Conservation (phyloP, 352 stramenopile species). For the Phytophthora agathidicida region DNA sequence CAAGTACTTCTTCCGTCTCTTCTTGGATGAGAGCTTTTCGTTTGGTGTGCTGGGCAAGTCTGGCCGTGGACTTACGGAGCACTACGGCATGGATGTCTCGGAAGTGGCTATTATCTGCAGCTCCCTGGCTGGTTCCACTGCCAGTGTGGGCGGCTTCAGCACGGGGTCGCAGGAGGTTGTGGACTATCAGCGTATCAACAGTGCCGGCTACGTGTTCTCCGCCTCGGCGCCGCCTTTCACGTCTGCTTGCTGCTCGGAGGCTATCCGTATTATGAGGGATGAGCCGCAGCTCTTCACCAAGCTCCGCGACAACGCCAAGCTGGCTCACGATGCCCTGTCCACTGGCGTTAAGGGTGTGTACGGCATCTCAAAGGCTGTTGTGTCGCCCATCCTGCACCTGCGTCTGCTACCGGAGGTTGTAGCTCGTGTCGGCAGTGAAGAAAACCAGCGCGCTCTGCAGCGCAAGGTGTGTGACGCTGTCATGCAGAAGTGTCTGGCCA, state of each 20-base stretch:
- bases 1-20: conserved; percentile 87
- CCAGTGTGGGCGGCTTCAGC: conserved; percentile 96
- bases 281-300: conserved; percentile 78
- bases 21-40: conserved; percentile 91
- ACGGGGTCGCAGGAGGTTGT: conserved; percentile 97
- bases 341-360: conserved; percentile 45
- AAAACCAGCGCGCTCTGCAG: conserved; percentile 55
- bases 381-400: conserved; percentile 79
- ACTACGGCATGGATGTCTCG: conserved; percentile 75
- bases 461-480: conserved; percentile 68
- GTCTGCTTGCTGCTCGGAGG: conserved; percentile 84
- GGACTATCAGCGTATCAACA: conserved; percentile 98
- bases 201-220: conserved; percentile 98
- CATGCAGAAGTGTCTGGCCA: conserved; percentile 64
- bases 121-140: conserved; percentile 93
- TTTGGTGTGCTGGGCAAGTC: conserved; percentile 96
- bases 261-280: conserved; percentile 85
- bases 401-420: conserved; percentile 57
- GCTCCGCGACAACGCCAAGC: conserved; percentile 67
- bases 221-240: conserved; percentile 97
- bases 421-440: conserved; percentile 41
- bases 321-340: conserved; percentile 63
- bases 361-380: conserved; percentile 57
- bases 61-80: conserved; percentile 84
- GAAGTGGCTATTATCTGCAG: conserved; percentile 96